Percentiles rank a stretch among this genome's conserved stretches.
phyloP scores from a whole-genome alignment of 2,329 filamentous ascomycete genomes.

The Cryphonectria nitschkei region DNA sequence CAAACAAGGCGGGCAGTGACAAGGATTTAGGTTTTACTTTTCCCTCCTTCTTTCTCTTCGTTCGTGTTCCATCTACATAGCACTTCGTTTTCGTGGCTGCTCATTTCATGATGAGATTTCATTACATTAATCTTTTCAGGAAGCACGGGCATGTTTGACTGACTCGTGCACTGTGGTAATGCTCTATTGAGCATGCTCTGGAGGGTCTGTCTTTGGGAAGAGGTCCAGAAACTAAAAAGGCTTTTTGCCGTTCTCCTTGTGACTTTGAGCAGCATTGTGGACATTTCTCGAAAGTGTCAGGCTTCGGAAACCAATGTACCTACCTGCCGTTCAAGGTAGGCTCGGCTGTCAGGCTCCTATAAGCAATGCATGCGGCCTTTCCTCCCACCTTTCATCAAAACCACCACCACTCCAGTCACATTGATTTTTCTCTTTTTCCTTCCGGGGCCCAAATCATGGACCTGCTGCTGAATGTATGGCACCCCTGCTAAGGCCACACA shows the following conservation, averaged over 20 bases:
- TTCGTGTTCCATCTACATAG: background rate
- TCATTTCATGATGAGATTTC: background rate
- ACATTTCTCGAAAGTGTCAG: background rate
- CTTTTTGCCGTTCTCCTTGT: background rate
- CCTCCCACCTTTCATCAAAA: background rate
- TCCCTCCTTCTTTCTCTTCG: background rate
- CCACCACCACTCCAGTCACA: background rate
- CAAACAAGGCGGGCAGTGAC: background rate
- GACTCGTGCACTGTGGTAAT: background rate
- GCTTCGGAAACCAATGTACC: background rate
- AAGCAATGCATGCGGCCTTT: background rate
- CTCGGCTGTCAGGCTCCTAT: background rate
- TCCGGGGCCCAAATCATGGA: background rate
- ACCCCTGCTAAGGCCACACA: background rate
- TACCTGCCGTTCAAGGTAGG: background rate
- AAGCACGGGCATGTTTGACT: background rate
- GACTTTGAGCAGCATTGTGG: background rate
- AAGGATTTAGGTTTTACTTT: too few species aligned
- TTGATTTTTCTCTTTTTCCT: background rate
- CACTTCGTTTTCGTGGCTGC: background rate
- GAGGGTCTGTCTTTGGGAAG: background rate
- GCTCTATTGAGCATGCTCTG: background rate
- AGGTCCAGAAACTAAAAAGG: too few species aligned
- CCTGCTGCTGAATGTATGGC: background rate
- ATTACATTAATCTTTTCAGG: background rate